These are phyloP conservation scores for Cyclotella sp. DNA, from an alignment of 108 stramenopile species.

Conservation along the genomic window DNA sequence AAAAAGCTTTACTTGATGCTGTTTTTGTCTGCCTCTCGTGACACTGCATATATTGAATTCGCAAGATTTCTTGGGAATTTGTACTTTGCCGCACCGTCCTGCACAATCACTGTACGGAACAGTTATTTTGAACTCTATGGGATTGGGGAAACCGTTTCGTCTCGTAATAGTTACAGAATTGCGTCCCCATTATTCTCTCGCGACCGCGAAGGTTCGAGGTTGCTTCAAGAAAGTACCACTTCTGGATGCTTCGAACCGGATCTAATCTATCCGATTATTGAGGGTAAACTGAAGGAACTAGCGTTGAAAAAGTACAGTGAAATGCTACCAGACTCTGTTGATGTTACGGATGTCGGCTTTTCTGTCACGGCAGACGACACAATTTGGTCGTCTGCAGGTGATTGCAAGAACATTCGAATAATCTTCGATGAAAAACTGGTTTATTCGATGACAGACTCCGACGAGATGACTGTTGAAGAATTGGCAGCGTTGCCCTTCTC, in stretches of 20 bases:
- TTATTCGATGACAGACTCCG: background rate
- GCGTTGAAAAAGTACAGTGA: background rate
- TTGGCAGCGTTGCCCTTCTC: background rate
- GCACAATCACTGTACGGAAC: conserved; percentile 12
- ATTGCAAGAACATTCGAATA: background rate
- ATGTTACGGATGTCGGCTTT: background rate
- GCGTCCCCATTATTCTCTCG: background rate
- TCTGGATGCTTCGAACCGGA: background rate
- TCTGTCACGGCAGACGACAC: background rate
- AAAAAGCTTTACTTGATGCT: background rate
- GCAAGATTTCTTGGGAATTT: conserved; percentile 8
- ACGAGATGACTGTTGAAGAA: background rate
- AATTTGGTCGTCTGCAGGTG: background rate
- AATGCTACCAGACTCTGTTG: background rate
- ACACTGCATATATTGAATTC: background rate
- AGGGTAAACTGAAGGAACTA: background rate
- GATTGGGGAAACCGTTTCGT: background rate
- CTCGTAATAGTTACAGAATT: background rate
- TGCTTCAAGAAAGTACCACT: background rate
- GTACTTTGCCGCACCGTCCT: background rate
- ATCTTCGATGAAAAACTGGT: conserved; percentile 2
- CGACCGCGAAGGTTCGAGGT: background rate
- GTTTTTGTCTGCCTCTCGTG: background rate
- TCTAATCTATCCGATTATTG: background rate
- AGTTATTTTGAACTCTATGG: conserved; percentile 6